Base-by-base conservation (phyloP, 345 rosid species). In the Luvunga scandens region DNA sequence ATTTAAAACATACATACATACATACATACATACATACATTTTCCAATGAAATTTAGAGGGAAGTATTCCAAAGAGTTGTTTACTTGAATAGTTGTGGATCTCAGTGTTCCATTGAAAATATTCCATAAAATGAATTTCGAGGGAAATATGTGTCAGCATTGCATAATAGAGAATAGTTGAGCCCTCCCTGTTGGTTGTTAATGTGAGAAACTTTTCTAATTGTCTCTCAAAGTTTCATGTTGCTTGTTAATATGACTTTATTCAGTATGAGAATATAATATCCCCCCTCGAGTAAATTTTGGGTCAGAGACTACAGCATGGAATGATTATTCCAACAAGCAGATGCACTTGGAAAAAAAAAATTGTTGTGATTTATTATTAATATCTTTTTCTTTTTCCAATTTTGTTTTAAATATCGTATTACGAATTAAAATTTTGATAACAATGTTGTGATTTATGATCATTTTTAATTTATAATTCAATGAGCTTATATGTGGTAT, bases 281-380 rank as follows among this genome's bases (percentile, higher is more conserved):
- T 9, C 12, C 45, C 34, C 45, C 45, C 3, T 9, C 9, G 12
- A 39, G 45, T 39, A 39, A 39, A 39, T 9, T 39, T 39, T 72
- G 30, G 71, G 60, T 48, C 55, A 50, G 83, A 61, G 72, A 73
- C 78, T 50, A 14, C 65, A 30, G 53, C 48, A 71, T 36, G 71
- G 69, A 77, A 70, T 66, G 69, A 77, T 65, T 30, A 27, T 75
- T 73, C 70, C 56, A 39, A 66, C 70, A 69, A 59, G 72, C 33
- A 79, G 77, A 79, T 82, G 69, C 69, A 71, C 77, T 22, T 34
- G 42, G 8, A 34, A 34, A 71, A 39, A 73, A 57, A 67, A 27
- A 78, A 39, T 13, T 67, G 48, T 68, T 72, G 38, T 36, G 39
- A 7, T 36, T 36, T 36, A 7, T 36, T 36, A 36, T 9, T 9